Percentiles rank a stretch among this genome's conserved stretches.
phyloP scores from a whole-genome alignment of 192 early-diverging fungal genomes.

The Coemansia sp. region DNA sequence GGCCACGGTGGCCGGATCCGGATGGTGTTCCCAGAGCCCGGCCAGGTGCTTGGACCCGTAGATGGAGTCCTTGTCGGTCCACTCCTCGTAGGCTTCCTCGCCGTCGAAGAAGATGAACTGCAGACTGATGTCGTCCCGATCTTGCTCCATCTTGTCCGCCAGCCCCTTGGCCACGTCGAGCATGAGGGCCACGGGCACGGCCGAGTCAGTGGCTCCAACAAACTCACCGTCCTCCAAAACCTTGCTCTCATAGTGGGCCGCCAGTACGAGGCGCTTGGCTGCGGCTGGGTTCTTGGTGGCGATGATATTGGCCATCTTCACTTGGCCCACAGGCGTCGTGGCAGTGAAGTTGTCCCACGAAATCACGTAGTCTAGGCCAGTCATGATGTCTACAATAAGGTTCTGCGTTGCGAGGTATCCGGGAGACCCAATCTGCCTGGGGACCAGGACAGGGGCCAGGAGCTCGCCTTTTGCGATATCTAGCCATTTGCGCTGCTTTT shows the following conservation, averaged over 20 bases:
- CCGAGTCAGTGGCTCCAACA: conserved; percentile 89
- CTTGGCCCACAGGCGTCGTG: conserved; percentile 74
- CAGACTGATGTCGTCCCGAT: conserved; percentile 58
- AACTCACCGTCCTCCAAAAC: conserved; percentile 67
- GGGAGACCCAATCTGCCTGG: conserved; percentile 77
- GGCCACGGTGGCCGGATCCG: conserved; percentile 41
- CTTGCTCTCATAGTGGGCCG: conserved; percentile 95
- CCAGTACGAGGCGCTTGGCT: conserved; percentile 71
- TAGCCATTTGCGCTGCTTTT: conserved; percentile 29
- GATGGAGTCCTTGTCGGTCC: conserved; percentile 79
- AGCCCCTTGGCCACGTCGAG: conserved; percentile 79
- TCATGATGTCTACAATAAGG: conserved; percentile 67
- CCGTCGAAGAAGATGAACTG: conserved; percentile 98
- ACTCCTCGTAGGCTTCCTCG: conserved; percentile 84
- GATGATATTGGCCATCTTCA: conserved; percentile 83
- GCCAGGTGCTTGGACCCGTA: conserved; percentile 92
- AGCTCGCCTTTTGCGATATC: conserved; percentile 57
- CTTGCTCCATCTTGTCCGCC: conserved; percentile 56
- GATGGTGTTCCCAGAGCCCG: conserved; percentile 65
- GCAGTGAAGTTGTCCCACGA: conserved; percentile 78
- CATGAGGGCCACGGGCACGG: conserved; percentile 87
- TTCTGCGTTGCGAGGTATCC: conserved; percentile 68
- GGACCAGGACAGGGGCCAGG: conserved; percentile 71
- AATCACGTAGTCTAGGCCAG: conserved; percentile 72
- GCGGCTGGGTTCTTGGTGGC: conserved; percentile 83